phyloP scores from a whole-genome alignment of 2,329 filamentous ascomycete genomes.

The Scorias spongiosa region DNA sequence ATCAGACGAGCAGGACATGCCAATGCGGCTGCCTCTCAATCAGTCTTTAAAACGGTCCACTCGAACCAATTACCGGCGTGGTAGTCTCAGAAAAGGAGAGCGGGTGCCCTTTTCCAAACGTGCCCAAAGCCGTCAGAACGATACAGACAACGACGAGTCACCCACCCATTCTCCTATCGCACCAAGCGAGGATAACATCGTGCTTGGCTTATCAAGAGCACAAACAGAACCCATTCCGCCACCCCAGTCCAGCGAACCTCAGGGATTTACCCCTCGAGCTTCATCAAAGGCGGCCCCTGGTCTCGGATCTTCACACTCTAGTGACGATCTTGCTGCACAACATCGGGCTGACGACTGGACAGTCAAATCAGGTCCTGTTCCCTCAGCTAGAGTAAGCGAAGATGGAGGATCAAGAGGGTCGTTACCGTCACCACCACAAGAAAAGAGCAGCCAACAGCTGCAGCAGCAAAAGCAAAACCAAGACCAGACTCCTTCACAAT shows the following conservation, averaged over 20 bases:
- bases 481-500: slow-evolving; percentile 2
- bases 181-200: slow-evolving; percentile 28
- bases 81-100: slow-evolving; percentile 69
- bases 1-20: slow-evolving; percentile 16
- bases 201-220: slow-evolving; percentile 43
- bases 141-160: slow-evolving; percentile 42
- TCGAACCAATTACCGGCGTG: slow-evolving; percentile 77
- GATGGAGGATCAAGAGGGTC: not conserved
- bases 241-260: slow-evolving; percentile 21
- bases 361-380: not conserved
- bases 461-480: slow-evolving; percentile 6
- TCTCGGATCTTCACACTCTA: slow-evolving; percentile 6
- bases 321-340: not conserved
- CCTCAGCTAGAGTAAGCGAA: not conserved
- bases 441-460: slow-evolving; percentile 4
- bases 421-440: not conserved
- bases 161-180: slow-evolving; percentile 32
- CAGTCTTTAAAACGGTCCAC: slow-evolving; percentile 78
- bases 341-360: not conserved
- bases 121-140: slow-evolving; percentile 45
- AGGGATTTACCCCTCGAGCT: not conserved
- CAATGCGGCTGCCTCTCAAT: slow-evolving; percentile 40
- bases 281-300: not conserved
- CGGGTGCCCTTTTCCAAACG: slow-evolving; percentile 62
- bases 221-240: slow-evolving; percentile 51